Base-by-base conservation (phyloP, 441 rosid species). In the Pelargonium citronellum region DNA sequence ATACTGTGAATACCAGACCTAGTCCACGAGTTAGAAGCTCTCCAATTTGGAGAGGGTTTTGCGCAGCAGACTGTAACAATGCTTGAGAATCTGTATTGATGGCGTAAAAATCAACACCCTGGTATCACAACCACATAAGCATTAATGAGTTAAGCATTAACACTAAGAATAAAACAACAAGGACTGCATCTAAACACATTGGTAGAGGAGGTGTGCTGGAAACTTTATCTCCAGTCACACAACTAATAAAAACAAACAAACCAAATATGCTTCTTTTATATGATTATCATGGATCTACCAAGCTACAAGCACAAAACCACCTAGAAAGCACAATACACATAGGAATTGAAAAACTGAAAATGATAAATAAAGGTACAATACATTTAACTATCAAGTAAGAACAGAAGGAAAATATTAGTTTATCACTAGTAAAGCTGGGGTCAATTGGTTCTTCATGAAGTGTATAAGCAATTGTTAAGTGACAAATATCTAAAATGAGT, bases 51-150 rank as follows among this genome's bases (percentile, higher is more conserved):
- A 94, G 86, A 2, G 97, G 97, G 77, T 90, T 79, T 78, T 85
- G 77, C 0, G 99, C 97, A 71, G 91, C 85, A 69, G 98, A 88
- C 82, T 86, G 95, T 71, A 91, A 70, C 60, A 94, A 83, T 55
- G 98, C 95, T 84, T 94, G 98, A 39, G 97, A 80, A 83, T 91
- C 98, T 0, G 97, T 93, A 83, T 93, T 93, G 76, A 93, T 86
- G 61, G 96, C 91, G 71, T 91, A 91, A 82, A 93, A 93, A 83
- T 93, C 96, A 67, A 93, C 88, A 69, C 93, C 90, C 98, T 93
- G 73, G 24, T 57, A 67, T 5, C 72, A 78, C 76, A 27, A 74
- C n/a, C 39, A 4, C 53, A 60, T 64, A 66, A 63, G 57, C 69
- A 68, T 19, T 22, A 74, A 7, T 24, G 15, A 12, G 57, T 4